Conservation (phyloP, 208 protist species). For the Vickermania ingenoplastis region DNA sequence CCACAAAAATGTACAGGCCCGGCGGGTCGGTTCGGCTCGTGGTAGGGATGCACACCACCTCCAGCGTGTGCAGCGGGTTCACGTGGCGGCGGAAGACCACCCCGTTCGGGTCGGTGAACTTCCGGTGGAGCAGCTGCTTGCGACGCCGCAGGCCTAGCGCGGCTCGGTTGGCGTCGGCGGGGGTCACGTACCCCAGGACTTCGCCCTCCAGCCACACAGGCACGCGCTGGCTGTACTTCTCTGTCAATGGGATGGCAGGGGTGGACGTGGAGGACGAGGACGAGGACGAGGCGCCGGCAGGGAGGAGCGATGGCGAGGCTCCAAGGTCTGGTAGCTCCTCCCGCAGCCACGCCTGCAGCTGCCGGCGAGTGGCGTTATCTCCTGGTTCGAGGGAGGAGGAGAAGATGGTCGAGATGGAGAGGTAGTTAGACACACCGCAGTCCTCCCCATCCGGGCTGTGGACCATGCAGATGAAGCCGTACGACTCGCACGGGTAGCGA, state of each 20-base stretch:
- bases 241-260: slow-evolving; percentile 14
- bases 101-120: slow-evolving; percentile 47
- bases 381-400: slow-evolving; percentile 29
- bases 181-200: slow-evolving; percentile 75
- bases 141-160: slow-evolving; percentile 24
- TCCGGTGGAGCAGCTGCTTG: slow-evolving; percentile 39
- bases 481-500: slow-evolving; percentile 98
- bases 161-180: slow-evolving; percentile 33
- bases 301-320: too few relatives aligned
- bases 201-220: slow-evolving; percentile 91
- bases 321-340: slow-evolving; percentile 25
- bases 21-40: slow-evolving; percentile 48
- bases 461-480: slow-evolving; percentile 99
- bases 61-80: slow-evolving; percentile 46
- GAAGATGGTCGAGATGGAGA: slow-evolving; percentile 85
- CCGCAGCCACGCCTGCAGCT: slow-evolving; percentile 29
- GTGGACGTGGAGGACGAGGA: not conserved
- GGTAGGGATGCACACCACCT: slow-evolving; percentile 70
- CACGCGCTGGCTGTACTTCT: slow-evolving; percentile 52
- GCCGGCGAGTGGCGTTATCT: slow-evolving; percentile 7
- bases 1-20: slow-evolving; percentile 89
- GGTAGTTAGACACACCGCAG: slow-evolving; percentile 99
- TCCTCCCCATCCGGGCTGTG: slow-evolving; percentile 99
- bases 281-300: not conserved
- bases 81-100: slow-evolving; percentile 45